A percentile compares a stretch with the other conserved stretches of the same genome.
Evolutionary conservation across 2,329 filamentous ascomycete genomes (phyloP).

Genomic region (Cladosporium phlei): DNA sequence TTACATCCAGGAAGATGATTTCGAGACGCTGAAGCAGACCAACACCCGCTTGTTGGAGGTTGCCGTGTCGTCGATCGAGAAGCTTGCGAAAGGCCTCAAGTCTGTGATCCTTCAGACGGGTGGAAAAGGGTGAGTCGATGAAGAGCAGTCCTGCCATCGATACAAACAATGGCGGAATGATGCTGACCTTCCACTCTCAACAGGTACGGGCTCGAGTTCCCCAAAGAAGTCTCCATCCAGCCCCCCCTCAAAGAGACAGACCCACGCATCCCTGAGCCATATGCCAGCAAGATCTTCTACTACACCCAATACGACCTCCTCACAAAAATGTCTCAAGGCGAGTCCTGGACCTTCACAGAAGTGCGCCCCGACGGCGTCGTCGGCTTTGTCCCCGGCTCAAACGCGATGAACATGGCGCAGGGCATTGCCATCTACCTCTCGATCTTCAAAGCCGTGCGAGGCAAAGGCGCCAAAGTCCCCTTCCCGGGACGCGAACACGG

Average conservation of each 20-base stretch:
- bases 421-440: neutral
- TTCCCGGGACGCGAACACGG: neutral
- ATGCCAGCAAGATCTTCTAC: conserved; percentile 30
- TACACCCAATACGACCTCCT: conserved; percentile 34
- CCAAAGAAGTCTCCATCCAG: conserved; percentile 34
- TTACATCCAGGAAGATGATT: neutral
- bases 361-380: conserved; percentile 36
- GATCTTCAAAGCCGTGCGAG: neutral
- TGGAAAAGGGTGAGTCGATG: conserved; percentile 5
- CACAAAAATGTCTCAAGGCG: conserved; percentile 24
- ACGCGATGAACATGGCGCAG: neutral
- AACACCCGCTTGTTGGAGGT: too few species aligned
- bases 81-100: conserved; percentile 28
- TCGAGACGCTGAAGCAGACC: neutral
- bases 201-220: conserved; percentile 21
- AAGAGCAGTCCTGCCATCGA: neutral
- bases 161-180: neutral
- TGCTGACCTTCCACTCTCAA: neutral
- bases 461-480: neutral
- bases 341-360: conserved; percentile 35
- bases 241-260: conserved; percentile 29
- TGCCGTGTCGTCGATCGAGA: too few species aligned
- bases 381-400: conserved; percentile 17
- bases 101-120: conserved; percentile 36
- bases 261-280: conserved; percentile 27